Evolutionary conservation across 352 stramenopile species (phyloP), one percentile per base, ranked within the genome.

Genomic region (Phytophthora chlamydospora): DNA sequence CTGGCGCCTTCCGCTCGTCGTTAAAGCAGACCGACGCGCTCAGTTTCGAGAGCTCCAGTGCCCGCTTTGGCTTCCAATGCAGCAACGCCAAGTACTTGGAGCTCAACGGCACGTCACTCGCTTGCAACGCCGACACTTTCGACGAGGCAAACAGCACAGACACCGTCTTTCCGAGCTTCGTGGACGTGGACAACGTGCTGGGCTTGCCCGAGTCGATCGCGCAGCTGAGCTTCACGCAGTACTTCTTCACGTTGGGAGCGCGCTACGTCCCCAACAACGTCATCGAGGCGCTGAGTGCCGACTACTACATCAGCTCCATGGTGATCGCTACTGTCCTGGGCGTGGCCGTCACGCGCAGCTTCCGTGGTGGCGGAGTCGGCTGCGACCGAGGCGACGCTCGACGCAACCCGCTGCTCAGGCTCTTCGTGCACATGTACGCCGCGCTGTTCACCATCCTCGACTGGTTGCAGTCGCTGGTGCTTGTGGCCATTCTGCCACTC

Each of bases 21-120:
- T 74, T 84, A n/a, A 53, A 71, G 27, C 60, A 73, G 59, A 66
- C 75, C 8, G 53, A 63, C 24, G 51, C 66, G 5, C 66, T 85
- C 24, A 49, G 36, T 0, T 63, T 87, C 4, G 45, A 57, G 33
- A 19, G 59, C 2, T 51, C 71, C 5, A 61, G 77, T 50, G 31
- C 62, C 8, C 71, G 61, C 3, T 91, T 90, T 52, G 80, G 76
- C 12, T 88, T 90, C 57, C 76, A 82, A 53, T 91, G 81, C 52
- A 41, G 66, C 31, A 79, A 89, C 50, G 49, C 52, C 42, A 79
- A 78, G 44, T 87, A 73, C 41, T 61, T 90, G 10, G 55, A 75
- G 43, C 60, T 84, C 2, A 73, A 68, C 14, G 80, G 67, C 33
- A 58, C 36, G 6, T 53, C 48, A 19, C 62, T 71, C 0, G 36